Percentiles rank a stretch among this genome's conserved stretches.
phyloP scores from a whole-genome alignment of 306 rosid genomes.

The Pyrus pyrifolia region DNA sequence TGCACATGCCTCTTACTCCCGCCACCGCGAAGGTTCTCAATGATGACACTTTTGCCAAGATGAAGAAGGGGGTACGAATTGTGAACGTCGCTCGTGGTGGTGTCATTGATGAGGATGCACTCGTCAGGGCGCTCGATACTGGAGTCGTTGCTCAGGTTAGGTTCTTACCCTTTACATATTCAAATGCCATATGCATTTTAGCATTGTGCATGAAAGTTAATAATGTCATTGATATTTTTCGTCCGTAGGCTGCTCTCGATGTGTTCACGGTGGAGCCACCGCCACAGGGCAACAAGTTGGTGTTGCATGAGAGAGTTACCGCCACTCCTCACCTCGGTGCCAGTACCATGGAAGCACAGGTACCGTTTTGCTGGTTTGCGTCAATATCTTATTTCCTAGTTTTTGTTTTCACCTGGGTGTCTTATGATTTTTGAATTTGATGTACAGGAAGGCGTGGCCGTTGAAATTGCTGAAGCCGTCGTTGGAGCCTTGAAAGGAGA shows the following conservation, averaged over 20 bases:
- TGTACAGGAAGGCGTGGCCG: constrained; percentile 94
- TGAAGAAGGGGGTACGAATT: constrained; percentile 91
- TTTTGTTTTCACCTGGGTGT: not conserved
- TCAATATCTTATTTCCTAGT: not conserved
- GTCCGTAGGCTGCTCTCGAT: constrained; percentile 83
- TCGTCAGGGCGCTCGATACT: constrained; percentile 79
- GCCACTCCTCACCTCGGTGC: constrained; percentile 99
- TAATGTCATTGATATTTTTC: not conserved
- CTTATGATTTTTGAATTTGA: constrained; percentile 16
- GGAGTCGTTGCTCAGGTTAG: constrained; percentile 92
- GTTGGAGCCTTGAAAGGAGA: constrained; percentile 91
- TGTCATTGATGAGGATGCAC: constrained; percentile 94
- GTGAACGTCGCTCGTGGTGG: constrained; percentile 98
- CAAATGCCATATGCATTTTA: not conserved
- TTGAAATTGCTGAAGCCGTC: constrained; percentile 98
- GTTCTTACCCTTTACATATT: not conserved
- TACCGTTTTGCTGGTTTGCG: constrained; percentile 17
- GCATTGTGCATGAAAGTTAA: not conserved
- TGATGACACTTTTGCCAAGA: constrained; percentile 87
- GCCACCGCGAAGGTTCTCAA: constrained; percentile 78
- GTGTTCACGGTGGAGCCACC: constrained; percentile 93
- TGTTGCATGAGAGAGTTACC: constrained; percentile 78
- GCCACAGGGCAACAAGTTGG: constrained; percentile 56
- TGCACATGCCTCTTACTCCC: constrained; percentile 97
- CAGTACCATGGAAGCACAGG: constrained; percentile 98